phyloP scores from a whole-genome alignment of 78 protist species.

The Cavenderia fasciculata region DNA sequence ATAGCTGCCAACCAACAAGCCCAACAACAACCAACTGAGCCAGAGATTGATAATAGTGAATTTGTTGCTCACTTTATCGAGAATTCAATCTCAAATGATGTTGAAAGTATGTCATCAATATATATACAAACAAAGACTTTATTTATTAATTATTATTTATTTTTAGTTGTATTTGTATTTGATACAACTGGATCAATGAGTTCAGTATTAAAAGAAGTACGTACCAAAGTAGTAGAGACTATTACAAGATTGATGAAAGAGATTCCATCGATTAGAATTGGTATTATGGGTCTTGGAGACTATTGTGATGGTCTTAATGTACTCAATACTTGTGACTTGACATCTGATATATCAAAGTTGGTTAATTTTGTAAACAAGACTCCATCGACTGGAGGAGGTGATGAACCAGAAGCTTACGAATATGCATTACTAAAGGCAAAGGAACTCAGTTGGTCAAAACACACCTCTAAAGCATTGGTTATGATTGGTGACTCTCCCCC shows the following conservation, averaged over 20 bases:
- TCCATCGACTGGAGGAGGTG: conserved; percentile 63
- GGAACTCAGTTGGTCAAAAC: conserved; percentile 54
- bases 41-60: conserved; percentile 19
- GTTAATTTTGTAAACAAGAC: conserved; percentile 30
- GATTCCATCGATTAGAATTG: conserved; percentile 64
- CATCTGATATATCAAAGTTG: conserved; percentile 31
- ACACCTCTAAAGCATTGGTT: conserved; percentile 57
- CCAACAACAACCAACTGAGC: conserved; percentile 7
- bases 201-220: conserved; percentile 46
- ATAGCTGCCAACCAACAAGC: background rate
- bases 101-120: no score
- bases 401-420: conserved; percentile 79
- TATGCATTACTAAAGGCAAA: conserved; percentile 50
- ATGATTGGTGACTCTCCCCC: conserved; percentile 79
- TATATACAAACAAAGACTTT: no score
- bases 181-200: conserved; percentile 76
- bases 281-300: conserved; percentile 76
- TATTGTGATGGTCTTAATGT: conserved; percentile 38
- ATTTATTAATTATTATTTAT: no score
- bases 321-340: conserved; percentile 25
- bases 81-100: conserved; percentile 45
- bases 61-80: conserved; percentile 30
- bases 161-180: conserved; percentile 69
- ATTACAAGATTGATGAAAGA: conserved; percentile 39
- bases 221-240: conserved; percentile 52